These are phyloP conservation scores for Schwanniomyces vanrijiae DNA, from an alignment of 805 yeast genomes.

Conservation along the genomic window DNA sequence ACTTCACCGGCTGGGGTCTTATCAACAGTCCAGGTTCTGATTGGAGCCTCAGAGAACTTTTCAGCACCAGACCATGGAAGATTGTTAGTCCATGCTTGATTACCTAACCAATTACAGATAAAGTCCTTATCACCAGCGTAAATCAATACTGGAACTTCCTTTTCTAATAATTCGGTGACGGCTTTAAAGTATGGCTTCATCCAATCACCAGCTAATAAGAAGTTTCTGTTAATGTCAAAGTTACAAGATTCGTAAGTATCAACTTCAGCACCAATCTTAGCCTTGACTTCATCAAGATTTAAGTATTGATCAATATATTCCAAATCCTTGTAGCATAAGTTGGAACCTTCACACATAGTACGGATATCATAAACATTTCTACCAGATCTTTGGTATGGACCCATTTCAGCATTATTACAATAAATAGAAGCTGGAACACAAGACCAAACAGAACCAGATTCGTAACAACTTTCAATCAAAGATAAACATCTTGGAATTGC, in stretches of 20 bases:
- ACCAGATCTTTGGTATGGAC: slow-evolving; percentile 81
- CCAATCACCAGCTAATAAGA: slow-evolving; percentile 87
- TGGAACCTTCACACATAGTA: slow-evolving; percentile 65
- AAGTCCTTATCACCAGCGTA: slow-evolving; percentile 96
- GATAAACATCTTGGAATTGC: slow-evolving; percentile 73
- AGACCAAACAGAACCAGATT: slow-evolving; percentile 68
- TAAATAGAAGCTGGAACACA: slow-evolving; percentile 91
- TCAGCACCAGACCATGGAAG: slow-evolving; percentile 63
- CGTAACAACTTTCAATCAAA: slow-evolving; percentile 77
- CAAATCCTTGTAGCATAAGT: slow-evolving; percentile 77
- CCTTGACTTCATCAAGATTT: slow-evolving; percentile 73
- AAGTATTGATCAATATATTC: slow-evolving; percentile 75
- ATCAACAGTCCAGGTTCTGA: slow-evolving; percentile 44
- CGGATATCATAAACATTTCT: slow-evolving; percentile 90
- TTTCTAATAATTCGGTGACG: slow-evolving; percentile 66
- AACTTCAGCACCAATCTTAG: slow-evolving; percentile 89
- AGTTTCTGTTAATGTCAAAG: slow-evolving; percentile 74
- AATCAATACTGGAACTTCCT: slow-evolving; percentile 73
- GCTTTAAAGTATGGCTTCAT: slow-evolving; percentile 69
- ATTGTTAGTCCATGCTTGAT: slow-evolving; percentile 75
- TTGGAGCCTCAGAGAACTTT: slow-evolving; percentile 42
- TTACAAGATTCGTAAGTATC: slow-evolving; percentile 74
- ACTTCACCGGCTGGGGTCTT: slow-evolving; percentile 61
- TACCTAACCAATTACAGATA: slow-evolving; percentile 92
- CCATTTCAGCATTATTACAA: slow-evolving; percentile 82